A percentile compares a stretch with the other conserved stretches of the same genome.
Evolutionary conservation across 129 eudicot genomes (phyloP).

Genomic region (Deinandra increscens): DNA sequence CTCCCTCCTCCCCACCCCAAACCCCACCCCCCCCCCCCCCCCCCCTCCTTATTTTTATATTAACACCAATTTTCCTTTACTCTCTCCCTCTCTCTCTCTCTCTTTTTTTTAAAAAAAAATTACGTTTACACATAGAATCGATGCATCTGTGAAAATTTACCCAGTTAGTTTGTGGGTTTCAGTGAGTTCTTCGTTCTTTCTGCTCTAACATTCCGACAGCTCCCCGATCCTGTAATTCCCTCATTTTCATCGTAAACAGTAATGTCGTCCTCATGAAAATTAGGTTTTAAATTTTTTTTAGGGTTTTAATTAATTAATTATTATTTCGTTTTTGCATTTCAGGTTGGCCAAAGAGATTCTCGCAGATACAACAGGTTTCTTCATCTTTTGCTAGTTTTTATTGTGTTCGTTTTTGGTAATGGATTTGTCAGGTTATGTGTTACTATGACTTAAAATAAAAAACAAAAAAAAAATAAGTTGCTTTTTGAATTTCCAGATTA

Average conservation of each 20-base stretch:
- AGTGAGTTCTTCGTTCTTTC: constrained; percentile 20
- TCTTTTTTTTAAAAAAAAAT: not conserved
- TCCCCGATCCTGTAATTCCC: constrained; percentile 22
- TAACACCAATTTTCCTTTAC: not conserved
- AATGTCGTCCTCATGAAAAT: constrained; percentile 10
- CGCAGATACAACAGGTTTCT: not conserved
- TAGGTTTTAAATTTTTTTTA: constrained; percentile 1
- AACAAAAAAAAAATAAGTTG: too few relatives aligned
- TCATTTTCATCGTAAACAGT: constrained; percentile 23
- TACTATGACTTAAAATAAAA: too few relatives aligned
- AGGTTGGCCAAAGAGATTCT: constrained; percentile 24
- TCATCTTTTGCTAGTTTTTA: not conserved
- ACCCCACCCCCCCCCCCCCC: too few relatives aligned
- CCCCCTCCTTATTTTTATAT: constrained; percentile 21
- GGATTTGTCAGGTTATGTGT: too few relatives aligned
- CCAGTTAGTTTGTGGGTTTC: constrained; percentile 37
- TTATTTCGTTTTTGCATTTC: constrained; percentile 20
- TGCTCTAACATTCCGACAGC: constrained; percentile 17
- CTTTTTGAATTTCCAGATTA: too few relatives aligned
- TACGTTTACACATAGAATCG: constrained; percentile 17
- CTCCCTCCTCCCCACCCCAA: too few relatives aligned
- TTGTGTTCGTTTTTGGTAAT: too few relatives aligned
- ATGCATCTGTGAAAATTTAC: constrained; percentile 17
- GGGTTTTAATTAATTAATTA: constrained; percentile 16
- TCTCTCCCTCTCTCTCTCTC: not conserved